These are phyloP conservation scores for Neophaeococcomyces mojaviensis DNA, from an alignment of 2,329 filamentous ascomycete genomes.

Conservation along the genomic window DNA sequence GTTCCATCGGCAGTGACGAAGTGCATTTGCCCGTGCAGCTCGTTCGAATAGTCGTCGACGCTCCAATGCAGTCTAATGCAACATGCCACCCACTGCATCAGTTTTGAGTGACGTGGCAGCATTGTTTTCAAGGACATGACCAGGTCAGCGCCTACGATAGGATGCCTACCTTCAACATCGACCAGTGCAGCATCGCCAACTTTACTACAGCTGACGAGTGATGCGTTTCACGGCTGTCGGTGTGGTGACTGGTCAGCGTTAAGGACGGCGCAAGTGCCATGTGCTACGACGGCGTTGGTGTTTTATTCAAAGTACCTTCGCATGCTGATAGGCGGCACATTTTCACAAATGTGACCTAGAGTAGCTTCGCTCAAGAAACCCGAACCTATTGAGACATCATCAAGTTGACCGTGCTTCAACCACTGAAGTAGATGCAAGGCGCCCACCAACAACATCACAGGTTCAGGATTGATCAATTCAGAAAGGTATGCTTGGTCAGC, in stretches of 20 bases:
- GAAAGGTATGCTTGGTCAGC: no score
- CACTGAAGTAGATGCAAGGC: no score
- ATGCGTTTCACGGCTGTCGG: not conserved
- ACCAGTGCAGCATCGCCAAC: not conserved
- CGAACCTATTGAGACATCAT: no score
- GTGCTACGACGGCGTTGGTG: not conserved
- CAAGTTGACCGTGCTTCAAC: no score
- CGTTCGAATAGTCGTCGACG: constrained; percentile 2
- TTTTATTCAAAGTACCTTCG: not conserved
- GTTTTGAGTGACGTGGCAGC: constrained; percentile 10
- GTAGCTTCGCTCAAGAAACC: no score
- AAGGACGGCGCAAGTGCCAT: not conserved
- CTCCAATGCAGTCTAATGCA: constrained; percentile 7
- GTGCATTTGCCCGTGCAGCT: constrained; percentile 7
- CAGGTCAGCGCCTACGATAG: not conserved
- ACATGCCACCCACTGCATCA: constrained; percentile 1
- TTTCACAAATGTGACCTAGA: no score
- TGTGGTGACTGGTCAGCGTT: not conserved
- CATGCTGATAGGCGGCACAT: no score
- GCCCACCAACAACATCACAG: no score
- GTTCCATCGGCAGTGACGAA: constrained; percentile 1
- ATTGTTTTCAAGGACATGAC: not conserved
- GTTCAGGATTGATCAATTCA: no score
- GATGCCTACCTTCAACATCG: not conserved
- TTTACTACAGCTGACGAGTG: not conserved